These are phyloP conservation scores for Fusarium drepaniforme DNA, from an alignment of 2,329 filamentous ascomycete genomes.

Conservation along the genomic window DNA sequence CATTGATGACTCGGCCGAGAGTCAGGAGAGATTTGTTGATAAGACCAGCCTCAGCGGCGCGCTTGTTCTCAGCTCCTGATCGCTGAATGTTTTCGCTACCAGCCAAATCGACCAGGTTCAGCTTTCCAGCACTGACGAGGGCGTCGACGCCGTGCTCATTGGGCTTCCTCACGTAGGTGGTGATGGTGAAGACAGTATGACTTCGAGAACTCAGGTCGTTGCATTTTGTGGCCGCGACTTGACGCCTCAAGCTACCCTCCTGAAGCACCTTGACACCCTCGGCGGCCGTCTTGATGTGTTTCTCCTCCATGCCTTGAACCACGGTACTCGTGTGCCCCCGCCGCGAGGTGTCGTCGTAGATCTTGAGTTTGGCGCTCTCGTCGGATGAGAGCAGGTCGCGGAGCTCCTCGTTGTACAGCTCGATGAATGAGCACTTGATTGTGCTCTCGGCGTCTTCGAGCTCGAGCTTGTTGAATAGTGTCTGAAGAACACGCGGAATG, in stretches of 20 bases:
- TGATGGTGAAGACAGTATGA: constrained; percentile 98
- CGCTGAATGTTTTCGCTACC: constrained; percentile 98
- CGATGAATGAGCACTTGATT: constrained; percentile 98
- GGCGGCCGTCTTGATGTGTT: constrained; percentile 86
- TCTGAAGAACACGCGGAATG: constrained; percentile 89
- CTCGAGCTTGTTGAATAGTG: constrained; percentile 88
- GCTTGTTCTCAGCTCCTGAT: constrained; percentile 97
- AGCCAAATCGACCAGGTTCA: constrained; percentile 96
- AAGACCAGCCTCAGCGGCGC: constrained; percentile 92
- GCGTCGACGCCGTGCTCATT: constrained; percentile 89
- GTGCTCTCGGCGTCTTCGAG: constrained; percentile 83
- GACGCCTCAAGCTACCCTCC: constrained; percentile 89
- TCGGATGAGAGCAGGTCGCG: constrained; percentile 88
- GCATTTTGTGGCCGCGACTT: constrained; percentile 99
- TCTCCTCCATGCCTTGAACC: constrained; percentile 98
- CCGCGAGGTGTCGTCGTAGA: constrained; percentile 90
- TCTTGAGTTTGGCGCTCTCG: constrained; percentile 89
- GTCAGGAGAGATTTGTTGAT: constrained; percentile 99
- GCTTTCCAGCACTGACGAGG: constrained; percentile 89
- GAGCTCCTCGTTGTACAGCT: constrained; percentile 97
- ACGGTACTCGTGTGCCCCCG: constrained; percentile 88
- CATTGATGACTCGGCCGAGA: constrained; percentile 96
- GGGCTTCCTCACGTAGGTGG: constrained; percentile 86
- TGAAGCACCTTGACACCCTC: constrained; percentile 92
- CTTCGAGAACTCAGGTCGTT: constrained; percentile 97